These are phyloP conservation scores for Monilinia laxa DNA, from an alignment of 2,329 filamentous ascomycete genomes.

Conservation along the genomic window DNA sequence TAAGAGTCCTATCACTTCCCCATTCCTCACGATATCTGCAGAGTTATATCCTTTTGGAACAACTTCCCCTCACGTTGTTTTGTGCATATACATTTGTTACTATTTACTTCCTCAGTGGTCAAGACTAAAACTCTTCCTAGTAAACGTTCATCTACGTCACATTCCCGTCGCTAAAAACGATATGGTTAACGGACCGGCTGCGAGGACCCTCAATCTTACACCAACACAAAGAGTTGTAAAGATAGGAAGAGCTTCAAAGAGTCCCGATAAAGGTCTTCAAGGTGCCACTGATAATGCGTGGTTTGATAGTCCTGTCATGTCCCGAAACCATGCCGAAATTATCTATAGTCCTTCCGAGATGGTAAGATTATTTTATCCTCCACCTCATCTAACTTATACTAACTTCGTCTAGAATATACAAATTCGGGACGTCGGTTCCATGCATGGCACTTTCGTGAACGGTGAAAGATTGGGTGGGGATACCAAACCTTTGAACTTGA, in stretches of 20 bases:
- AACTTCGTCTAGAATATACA: conserved; percentile 43
- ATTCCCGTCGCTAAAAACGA: background rate
- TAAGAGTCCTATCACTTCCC: conserved; percentile 1
- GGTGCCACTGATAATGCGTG: conserved; percentile 57
- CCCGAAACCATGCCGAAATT: conserved; percentile 63
- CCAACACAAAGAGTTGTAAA: conserved; percentile 25
- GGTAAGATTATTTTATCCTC: conserved; percentile 42
- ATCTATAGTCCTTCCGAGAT: conserved; percentile 46
- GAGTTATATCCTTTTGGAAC: background rate
- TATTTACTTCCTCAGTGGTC: background rate
- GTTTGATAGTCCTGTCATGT: conserved; percentile 72
- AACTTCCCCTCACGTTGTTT: background rate
- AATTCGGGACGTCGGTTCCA: conserved; percentile 56
- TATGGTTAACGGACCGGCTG: conserved; percentile 10
- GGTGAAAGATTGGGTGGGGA: conserved; percentile 43
- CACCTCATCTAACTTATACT: conserved; percentile 25
- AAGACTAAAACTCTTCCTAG: conserved; percentile 27
- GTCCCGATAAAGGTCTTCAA: conserved; percentile 46
- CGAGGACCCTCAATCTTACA: conserved; percentile 34
- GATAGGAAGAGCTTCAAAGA: conserved; percentile 51
- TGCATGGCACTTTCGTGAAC: conserved; percentile 62
- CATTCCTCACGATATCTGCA: background rate
- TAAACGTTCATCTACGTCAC: conserved; percentile 26
- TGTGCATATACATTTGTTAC: background rate
- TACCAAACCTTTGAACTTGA: conserved; percentile 39